Evolutionary conservation across 1,284 basidiomycete species (phyloP).

Genomic region (Ustilago cynodontis): DNA sequence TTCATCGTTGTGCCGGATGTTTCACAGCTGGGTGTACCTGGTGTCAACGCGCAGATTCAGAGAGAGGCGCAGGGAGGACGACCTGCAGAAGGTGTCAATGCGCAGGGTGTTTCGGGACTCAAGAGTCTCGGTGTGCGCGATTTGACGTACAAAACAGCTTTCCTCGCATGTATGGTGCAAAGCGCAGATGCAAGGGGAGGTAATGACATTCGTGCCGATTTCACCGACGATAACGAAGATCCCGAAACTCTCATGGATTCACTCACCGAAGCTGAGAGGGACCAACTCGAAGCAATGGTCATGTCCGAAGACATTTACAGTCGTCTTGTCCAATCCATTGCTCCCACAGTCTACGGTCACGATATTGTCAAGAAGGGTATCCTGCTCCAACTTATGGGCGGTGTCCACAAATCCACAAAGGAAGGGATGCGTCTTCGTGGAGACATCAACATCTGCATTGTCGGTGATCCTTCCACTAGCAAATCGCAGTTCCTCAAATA

Average conservation of each 20-base stretch:
- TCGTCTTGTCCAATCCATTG: slow-evolving; percentile 91
- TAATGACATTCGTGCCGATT: slow-evolving; percentile 74
- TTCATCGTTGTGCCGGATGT: slow-evolving; percentile 99
- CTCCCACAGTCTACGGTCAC: slow-evolving; percentile 91
- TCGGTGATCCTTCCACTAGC: slow-evolving; percentile 95
- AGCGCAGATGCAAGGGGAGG: slow-evolving; percentile 78
- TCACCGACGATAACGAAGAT: slow-evolving; percentile 85
- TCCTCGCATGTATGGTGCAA: slow-evolving; percentile 96
- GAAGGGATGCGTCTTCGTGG: slow-evolving; percentile 98
- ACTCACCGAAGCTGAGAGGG: slow-evolving; percentile 91
- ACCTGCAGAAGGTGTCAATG: slow-evolving; percentile 75
- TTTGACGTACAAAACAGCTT: slow-evolving; percentile 97
- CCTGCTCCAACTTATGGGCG: slow-evolving; percentile 98
- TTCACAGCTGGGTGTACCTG: slow-evolving; percentile 92
- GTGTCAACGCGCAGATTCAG: slow-evolving; percentile 92
- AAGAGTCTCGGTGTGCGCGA: slow-evolving; percentile 95
- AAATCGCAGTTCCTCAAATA: slow-evolving; percentile 99
- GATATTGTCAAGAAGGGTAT: slow-evolving; percentile 85
- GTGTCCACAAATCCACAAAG: slow-evolving; percentile 94
- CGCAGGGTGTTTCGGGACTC: slow-evolving; percentile 89
- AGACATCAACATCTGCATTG: slow-evolving; percentile 98
- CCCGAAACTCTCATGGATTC: slow-evolving; percentile 85
- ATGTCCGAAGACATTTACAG: slow-evolving; percentile 93
- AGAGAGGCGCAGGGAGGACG: slow-evolving; percentile 79
- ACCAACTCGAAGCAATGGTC: slow-evolving; percentile 94